A percentile compares a stretch with the other conserved stretches of the same genome.
phyloP scores from a whole-genome alignment of 108 stramenopile species.

The Skeletonema tropicum region DNA sequence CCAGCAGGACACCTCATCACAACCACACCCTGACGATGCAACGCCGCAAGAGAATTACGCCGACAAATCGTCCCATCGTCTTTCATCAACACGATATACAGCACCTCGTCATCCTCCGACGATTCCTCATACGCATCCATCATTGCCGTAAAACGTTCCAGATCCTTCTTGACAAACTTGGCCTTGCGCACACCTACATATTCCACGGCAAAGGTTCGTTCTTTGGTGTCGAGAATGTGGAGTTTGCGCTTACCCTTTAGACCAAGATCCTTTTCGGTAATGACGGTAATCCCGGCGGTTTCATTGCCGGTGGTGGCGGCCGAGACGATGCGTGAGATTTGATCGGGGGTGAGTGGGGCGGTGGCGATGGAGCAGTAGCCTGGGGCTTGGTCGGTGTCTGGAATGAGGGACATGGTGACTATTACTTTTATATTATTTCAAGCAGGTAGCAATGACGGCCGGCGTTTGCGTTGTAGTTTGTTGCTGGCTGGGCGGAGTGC shows the following conservation, averaged over 20 bases:
- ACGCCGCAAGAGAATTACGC: conserved; percentile 4
- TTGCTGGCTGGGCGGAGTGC: no score
- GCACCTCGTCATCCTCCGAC: not conserved
- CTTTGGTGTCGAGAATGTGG: not conserved
- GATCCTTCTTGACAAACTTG: conserved; percentile 25
- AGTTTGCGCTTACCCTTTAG: conserved; percentile 14
- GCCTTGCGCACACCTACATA: conserved; percentile 27
- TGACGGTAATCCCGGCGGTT: conserved; percentile 9
- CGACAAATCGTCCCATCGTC: conserved; percentile 22
- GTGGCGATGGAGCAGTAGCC: conserved; percentile 16
- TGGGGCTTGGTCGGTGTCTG: conserved; percentile 7
- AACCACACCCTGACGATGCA: conserved; percentile 9
- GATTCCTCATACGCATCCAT: not conserved
- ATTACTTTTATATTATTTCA: no score
- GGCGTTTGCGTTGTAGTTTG: no score
- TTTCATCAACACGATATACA: not conserved
- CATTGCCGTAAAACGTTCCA: conserved; percentile 20
- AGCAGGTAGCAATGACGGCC: no score
- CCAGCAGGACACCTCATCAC: conserved; percentile 16
- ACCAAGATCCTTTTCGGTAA: conserved; percentile 15
- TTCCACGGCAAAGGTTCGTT: not conserved
- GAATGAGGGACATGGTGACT: conserved; percentile 1
- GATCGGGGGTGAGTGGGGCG: conserved; percentile 9
- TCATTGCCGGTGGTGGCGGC: not conserved
- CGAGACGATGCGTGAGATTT: conserved; percentile 5